Conservation (phyloP, 805 yeast species). For the Tetrapisispora namnaoensis region DNA sequence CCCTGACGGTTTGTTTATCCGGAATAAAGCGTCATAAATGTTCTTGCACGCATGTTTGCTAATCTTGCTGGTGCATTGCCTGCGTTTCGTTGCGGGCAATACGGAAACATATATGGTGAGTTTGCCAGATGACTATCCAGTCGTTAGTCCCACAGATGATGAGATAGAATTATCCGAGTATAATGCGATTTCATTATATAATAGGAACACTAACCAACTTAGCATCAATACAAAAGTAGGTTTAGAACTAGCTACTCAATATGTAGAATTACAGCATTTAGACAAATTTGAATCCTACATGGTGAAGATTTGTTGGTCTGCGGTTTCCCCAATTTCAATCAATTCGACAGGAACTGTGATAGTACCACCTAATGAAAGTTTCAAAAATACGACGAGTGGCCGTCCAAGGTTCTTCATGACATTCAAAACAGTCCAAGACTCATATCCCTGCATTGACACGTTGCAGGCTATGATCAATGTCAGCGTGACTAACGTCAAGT, state of each 20-base stretch:
- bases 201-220: not conserved
- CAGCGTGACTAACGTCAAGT: constrained; percentile 11
- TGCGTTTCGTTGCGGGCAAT: constrained; percentile 2
- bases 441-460: constrained; percentile 13
- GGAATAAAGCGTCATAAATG: no score
- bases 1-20: no score
- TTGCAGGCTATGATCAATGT: constrained; percentile 14
- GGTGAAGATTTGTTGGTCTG: constrained; percentile 27
- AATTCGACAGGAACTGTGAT: constrained; percentile 3
- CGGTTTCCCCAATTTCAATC: constrained; percentile 21
- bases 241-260: not conserved
- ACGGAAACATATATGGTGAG: constrained; percentile 4
- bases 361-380: not conserved
- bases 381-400: constrained; percentile 2
- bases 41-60: not conserved
- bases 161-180: not conserved
- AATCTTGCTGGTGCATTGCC: not conserved
- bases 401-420: constrained; percentile 10
- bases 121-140: constrained; percentile 3
- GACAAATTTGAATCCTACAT: constrained; percentile 13
- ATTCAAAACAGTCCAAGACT: constrained; percentile 8
- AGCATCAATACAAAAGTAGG: not conserved
- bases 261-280: constrained; percentile 11
- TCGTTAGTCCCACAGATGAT: not conserved
- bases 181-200: not conserved